A percentile compares a stretch with the other conserved stretches of the same genome.
Evolutionary conservation across 768 basidiomycete species (phyloP).

Genomic region (Porpolomopsis calyptriformis): DNA sequence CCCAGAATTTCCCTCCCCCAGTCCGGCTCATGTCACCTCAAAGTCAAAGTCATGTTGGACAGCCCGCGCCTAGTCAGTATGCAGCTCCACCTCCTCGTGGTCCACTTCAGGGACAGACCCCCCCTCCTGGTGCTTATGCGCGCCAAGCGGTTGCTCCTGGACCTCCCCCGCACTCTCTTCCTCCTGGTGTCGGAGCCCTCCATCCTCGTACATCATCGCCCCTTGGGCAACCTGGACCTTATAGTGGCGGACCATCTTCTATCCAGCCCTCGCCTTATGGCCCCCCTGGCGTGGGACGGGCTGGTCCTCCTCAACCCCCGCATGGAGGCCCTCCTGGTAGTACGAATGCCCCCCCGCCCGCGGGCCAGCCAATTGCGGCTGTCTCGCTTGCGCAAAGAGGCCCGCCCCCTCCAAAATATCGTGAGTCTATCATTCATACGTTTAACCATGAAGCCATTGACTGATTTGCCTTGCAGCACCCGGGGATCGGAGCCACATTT

Average conservation of each 20-base stretch:
- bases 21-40: constrained; percentile 41
- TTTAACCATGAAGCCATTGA: constrained; percentile 3
- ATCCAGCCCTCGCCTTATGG: constrained; percentile 27
- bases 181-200: constrained; percentile 22
- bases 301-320: constrained; percentile 13
- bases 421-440: constrained; percentile 21
- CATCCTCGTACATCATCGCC: constrained; percentile 24
- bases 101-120: constrained; percentile 31
- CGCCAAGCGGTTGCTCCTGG: constrained; percentile 29
- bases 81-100: constrained; percentile 34
- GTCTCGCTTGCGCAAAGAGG: constrained; percentile 16
- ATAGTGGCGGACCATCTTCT: constrained; percentile 12
- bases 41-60: constrained; percentile 25
- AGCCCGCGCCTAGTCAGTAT: constrained; percentile 41
- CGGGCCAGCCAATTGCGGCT: constrained; percentile 17
- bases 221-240: constrained; percentile 8
- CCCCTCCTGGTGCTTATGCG: constrained; percentile 35
- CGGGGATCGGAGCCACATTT: constrained; percentile 90
- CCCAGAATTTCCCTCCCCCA: constrained; percentile 20
- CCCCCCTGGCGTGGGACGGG: constrained; percentile 25
- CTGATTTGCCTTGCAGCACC: constrained; percentile 40
- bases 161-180: constrained; percentile 34
- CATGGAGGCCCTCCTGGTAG: constrained; percentile 23
- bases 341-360: constrained; percentile 23
- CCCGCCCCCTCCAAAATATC: constrained; percentile 35